Percentiles rank a stretch among this genome's conserved stretches.
Conservation (phyloP, 169 alveolate species). For the Perkinsus marinus region DNA sequence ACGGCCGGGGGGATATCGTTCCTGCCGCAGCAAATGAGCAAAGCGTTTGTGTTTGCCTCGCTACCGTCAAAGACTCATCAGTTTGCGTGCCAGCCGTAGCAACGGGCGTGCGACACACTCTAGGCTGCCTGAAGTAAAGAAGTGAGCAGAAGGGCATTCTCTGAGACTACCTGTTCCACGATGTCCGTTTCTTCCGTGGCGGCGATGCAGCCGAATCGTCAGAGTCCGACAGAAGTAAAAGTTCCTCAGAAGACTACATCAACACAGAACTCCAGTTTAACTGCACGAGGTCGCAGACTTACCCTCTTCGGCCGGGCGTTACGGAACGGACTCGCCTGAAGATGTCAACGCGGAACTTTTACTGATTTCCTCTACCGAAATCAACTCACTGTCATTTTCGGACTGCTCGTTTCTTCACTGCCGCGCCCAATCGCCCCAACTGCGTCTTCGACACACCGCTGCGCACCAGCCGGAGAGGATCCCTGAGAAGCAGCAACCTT, state of each 20-base stretch:
- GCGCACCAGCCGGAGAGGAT: not conserved
- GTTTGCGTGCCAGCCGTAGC: not conserved
- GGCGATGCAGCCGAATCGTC: not conserved
- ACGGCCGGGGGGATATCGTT: not conserved
- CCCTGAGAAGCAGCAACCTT: not conserved
- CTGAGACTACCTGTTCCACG: not conserved
- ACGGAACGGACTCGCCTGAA: not conserved
- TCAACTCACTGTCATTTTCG: not conserved
- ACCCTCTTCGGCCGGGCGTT: not conserved
- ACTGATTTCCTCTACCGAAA: not conserved
- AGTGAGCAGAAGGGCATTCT: not conserved
- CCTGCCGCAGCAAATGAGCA: too few relatives aligned
- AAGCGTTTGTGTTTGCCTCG: too few relatives aligned
- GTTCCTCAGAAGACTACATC: not conserved
- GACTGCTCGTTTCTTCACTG: not conserved
- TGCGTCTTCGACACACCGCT: not conserved
- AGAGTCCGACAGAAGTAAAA: not conserved
- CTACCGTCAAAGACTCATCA: not conserved
- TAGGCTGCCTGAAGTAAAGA: not conserved
- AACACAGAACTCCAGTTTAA: not conserved
- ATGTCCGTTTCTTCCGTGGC: not conserved
- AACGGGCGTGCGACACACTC: not conserved
- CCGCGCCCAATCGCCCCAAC: not conserved
- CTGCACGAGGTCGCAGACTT: not conserved
- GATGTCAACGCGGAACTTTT: not conserved